Evolutionary conservation across 1,139 yeast species (phyloP).

Genomic region (Debaryomyces nepalensis): DNA sequence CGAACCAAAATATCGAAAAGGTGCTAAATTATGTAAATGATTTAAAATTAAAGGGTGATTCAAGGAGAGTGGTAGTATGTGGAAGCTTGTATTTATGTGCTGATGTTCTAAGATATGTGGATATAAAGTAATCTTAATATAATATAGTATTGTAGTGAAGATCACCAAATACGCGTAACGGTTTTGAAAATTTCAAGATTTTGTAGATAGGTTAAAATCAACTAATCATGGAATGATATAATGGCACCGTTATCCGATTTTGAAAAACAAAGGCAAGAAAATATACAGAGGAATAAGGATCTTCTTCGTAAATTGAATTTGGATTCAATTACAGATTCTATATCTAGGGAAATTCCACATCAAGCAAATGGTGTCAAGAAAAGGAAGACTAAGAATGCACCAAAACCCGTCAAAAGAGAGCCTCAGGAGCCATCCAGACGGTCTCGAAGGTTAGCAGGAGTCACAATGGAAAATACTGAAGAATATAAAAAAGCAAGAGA

Average conservation of each 20-base stretch:
- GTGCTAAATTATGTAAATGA: slow-evolving; percentile 25
- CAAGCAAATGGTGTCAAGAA: slow-evolving; percentile 22
- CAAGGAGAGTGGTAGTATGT: slow-evolving; percentile 59
- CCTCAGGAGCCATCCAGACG: slow-evolving; percentile 57
- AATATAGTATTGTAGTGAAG: background rate
- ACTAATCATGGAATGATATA: slow-evolving; percentile 10
- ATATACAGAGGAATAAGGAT: slow-evolving; percentile 47
- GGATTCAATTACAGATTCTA: slow-evolving; percentile 38
- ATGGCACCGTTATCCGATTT: slow-evolving; percentile 56
- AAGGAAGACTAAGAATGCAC: slow-evolving; percentile 27
- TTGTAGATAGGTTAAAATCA: background rate
- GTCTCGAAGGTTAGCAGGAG: slow-evolving; percentile 70
- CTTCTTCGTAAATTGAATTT: slow-evolving; percentile 43
- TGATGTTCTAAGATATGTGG: slow-evolving; percentile 55
- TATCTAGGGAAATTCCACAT: slow-evolving; percentile 31
- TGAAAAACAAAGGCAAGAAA: slow-evolving; percentile 68
- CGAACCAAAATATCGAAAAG: slow-evolving; percentile 16
- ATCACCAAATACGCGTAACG: slow-evolving; percentile 8
- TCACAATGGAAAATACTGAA: slow-evolving; percentile 48
- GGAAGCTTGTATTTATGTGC: slow-evolving; percentile 82
- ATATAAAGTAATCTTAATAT: background rate
- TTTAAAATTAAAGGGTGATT: slow-evolving; percentile 26
- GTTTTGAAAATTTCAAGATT: slow-evolving; percentile 5
- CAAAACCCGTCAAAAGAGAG: slow-evolving; percentile 29
- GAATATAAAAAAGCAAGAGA: slow-evolving; percentile 38